These are phyloP conservation scores for Neotropicomus parvogracilis DNA, from an alignment of 1,284 basidiomycete genomes.

Conservation along the genomic window DNA sequence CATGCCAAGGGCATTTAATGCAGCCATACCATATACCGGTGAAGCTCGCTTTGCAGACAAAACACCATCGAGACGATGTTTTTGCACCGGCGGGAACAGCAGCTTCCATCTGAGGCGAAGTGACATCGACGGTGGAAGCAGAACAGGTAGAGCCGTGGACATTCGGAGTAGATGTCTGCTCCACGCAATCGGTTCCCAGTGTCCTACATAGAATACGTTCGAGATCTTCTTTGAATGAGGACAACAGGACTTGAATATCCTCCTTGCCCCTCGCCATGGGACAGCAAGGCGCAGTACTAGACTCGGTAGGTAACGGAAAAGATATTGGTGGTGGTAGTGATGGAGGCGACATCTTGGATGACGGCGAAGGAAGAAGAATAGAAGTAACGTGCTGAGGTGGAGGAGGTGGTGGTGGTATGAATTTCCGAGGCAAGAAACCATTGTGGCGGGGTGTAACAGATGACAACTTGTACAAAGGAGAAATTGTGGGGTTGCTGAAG, in stretches of 20 bases:
- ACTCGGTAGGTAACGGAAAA: conserved; percentile 18
- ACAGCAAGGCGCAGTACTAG: conserved; percentile 40
- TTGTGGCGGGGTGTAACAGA: conserved; percentile 5
- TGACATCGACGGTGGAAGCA: neutral
- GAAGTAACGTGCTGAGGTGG: neutral
- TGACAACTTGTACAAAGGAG: conserved; percentile 1
- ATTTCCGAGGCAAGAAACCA: neutral
- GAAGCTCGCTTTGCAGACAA: conserved; percentile 38
- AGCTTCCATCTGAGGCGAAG: neutral
- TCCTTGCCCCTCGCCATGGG: conserved; percentile 48
- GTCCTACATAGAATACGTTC: conserved; percentile 46
- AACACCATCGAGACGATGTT: conserved; percentile 34
- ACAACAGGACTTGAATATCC: conserved; percentile 52
- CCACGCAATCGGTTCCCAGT: conserved; percentile 38
- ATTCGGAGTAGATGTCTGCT: neutral
- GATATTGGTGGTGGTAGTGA: conserved; percentile 37
- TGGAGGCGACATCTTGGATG: neutral
- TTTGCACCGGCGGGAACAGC: neutral
- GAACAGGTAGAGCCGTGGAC: neutral
- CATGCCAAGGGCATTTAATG: conserved; percentile 43
- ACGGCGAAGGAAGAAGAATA: neutral
- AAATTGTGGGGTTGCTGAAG: neutral
- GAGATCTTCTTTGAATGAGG: conserved; percentile 59
- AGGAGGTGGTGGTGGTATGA: conserved; percentile 7
- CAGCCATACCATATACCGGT: conserved; percentile 42